These are phyloP conservation scores for Parathielavia appendiculata DNA, from an alignment of 495 filamentous ascomycete species.

Conservation along the genomic window DNA sequence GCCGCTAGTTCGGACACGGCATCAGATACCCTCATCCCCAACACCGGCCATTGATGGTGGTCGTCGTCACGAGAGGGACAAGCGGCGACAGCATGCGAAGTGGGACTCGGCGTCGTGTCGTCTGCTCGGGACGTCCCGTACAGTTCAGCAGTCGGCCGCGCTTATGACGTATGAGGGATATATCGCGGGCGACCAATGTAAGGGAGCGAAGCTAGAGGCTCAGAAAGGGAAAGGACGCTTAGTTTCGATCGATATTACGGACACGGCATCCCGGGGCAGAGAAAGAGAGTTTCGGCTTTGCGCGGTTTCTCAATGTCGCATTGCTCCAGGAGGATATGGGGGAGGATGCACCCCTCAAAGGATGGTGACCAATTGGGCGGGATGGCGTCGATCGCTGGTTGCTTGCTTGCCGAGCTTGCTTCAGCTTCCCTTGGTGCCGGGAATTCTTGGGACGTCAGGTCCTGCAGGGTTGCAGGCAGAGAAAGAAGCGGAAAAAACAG, in stretches of 20 bases:
- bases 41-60: conserved; percentile 31
- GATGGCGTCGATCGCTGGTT: conserved; percentile 9
- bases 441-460: conserved; percentile 19
- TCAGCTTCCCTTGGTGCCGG: conserved; percentile 16
- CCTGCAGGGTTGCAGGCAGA: conserved; percentile 1
- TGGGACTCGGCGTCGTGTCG: neutral
- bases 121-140: neutral
- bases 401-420: conserved; percentile 1
- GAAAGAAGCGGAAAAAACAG: conserved; percentile 9
- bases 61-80: neutral
- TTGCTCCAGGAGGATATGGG: conserved; percentile 5
- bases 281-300: neutral
- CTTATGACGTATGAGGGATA: conserved; percentile 26
- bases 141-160: neutral
- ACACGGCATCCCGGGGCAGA: conserved; percentile 13
- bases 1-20: conserved; percentile 39
- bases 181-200: conserved; percentile 9
- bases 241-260: conserved; percentile 1
- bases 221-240: neutral
- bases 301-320: conserved; percentile 5
- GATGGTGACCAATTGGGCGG: conserved; percentile 19
- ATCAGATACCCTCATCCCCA: conserved; percentile 41
- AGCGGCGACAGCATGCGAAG: conserved; percentile 1
- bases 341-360: conserved; percentile 1
- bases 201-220: conserved; percentile 10